Evolutionary conservation across 179 eudicot genomes (phyloP).

Genomic region (Sideroxylon spinosum): DNA sequence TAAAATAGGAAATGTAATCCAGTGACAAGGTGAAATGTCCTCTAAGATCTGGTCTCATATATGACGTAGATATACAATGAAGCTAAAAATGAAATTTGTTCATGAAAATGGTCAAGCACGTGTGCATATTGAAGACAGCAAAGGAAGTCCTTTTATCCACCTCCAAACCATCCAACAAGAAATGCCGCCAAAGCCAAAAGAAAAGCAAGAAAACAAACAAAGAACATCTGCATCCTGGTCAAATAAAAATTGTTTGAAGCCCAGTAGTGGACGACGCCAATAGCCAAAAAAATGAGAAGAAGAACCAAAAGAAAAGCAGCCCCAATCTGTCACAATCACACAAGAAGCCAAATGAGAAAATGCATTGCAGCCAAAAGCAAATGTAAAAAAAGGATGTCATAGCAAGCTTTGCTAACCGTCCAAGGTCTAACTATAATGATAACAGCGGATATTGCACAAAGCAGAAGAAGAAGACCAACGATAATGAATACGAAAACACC

Average conservation of each 20-base stretch:
- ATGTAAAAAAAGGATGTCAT: neutral
- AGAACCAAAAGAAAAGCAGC: conserved; percentile 87
- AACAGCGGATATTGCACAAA: conserved; percentile 91
- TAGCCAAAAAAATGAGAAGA: conserved; percentile 75
- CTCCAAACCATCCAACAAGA: conserved; percentile 76
- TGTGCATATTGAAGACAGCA: neutral
- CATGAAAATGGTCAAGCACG: conserved; percentile 12
- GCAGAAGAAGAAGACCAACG: conserved; percentile 81
- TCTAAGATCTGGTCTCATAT: neutral
- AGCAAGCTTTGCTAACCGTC: conserved; percentile 58
- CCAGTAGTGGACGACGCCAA: conserved; percentile 94
- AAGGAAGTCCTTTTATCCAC: conserved; percentile 32
- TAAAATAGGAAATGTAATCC: neutral
- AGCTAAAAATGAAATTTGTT: conserved; percentile 1
- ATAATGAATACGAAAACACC: conserved; percentile 68
- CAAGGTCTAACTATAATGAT: conserved; percentile 71
- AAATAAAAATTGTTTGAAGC: conserved; percentile 95
- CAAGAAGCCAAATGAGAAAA: conserved; percentile 21
- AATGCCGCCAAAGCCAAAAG: conserved; percentile 93
- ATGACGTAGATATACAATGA: neutral
- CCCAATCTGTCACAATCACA: conserved; percentile 65
- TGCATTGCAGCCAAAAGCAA: conserved; percentile 9
- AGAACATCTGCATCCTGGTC: conserved; percentile 82
- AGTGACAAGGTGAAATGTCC: neutral
- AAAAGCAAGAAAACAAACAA: conserved; percentile 89